phyloP scores from a whole-genome alignment of 2,329 filamentous ascomycete genomes.

The Hymenoscyphus fraxineus region DNA sequence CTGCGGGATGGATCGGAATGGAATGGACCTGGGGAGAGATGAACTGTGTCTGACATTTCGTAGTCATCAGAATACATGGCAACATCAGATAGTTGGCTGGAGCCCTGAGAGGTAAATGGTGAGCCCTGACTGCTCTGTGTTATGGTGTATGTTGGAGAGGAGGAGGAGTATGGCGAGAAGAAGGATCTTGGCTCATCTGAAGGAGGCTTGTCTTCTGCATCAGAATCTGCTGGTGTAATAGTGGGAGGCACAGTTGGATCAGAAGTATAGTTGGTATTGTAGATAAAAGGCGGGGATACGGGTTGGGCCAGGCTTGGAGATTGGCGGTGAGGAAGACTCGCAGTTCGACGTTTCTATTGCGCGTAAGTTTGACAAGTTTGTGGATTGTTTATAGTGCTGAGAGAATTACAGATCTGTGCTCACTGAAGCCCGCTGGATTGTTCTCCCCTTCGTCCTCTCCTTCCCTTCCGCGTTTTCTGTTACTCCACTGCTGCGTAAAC shows the following conservation, averaged over 20 bases:
- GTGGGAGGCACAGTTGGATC: constrained; percentile 29
- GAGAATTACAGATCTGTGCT: constrained; percentile 32
- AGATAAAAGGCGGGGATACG: constrained; percentile 21
- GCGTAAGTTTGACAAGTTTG: constrained; percentile 8
- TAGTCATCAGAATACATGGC: constrained; percentile 31
- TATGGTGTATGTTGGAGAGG: constrained; percentile 20
- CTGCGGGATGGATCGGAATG: constrained; percentile 30
- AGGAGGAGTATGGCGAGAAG: constrained; percentile 29
- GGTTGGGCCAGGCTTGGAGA: constrained; percentile 25
- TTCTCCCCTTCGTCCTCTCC: constrained; percentile 30
- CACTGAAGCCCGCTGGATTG: constrained; percentile 29
- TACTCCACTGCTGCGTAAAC: constrained; percentile 24
- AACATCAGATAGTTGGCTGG: constrained; percentile 27
- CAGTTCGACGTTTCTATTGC: constrained; percentile 33
- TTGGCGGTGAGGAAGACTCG: constrained; percentile 28
- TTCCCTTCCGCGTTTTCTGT: constrained; percentile 30
- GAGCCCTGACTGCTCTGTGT: constrained; percentile 22
- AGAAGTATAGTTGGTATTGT: constrained; percentile 21
- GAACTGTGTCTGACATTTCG: constrained; percentile 33
- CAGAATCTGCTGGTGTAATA: constrained; percentile 33
- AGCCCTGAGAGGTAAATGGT: constrained; percentile 23
- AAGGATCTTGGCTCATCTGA: constrained; percentile 26
- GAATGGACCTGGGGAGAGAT: constrained; percentile 31
- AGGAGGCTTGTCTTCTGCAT: constrained; percentile 29
- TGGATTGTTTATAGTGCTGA: neutral